Evolutionary conservation across 192 early-diverging fungal genomes (phyloP).

Genomic region (Rhizoclosmatium globosum): DNA sequence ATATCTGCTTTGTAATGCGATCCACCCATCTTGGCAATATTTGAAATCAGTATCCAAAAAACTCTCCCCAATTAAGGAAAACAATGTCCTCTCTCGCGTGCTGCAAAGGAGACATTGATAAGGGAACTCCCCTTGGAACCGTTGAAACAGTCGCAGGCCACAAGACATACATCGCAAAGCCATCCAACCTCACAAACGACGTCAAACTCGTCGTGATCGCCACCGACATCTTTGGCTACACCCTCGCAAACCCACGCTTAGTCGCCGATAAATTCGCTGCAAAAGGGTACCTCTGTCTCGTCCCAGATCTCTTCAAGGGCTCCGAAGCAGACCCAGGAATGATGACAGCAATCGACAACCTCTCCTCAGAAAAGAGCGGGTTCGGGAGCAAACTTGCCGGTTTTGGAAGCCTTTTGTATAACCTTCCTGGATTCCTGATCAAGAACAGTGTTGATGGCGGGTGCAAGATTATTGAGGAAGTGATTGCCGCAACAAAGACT

Average conservation of each 20-base stretch:
- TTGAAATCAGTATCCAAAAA: neutral
- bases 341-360: neutral
- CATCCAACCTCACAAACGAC: neutral
- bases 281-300: constrained; percentile 18
- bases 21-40: too few relatives aligned
- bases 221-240: constrained; percentile 50
- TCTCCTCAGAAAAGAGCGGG: neutral
- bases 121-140: constrained; percentile 1
- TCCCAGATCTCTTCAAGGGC: constrained; percentile 41
- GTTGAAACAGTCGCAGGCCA: constrained; percentile 30
- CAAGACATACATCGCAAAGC: constrained; percentile 33
- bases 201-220: constrained; percentile 31
- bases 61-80: neutral
- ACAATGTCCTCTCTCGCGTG: neutral
- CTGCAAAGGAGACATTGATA: neutral
- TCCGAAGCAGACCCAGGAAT: constrained; percentile 15
- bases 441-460: neutral
- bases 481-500: constrained; percentile 6
- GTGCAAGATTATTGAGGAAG: neutral
- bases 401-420: constrained; percentile 8
- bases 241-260: constrained; percentile 36
- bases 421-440: constrained; percentile 20
- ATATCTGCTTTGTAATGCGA: too few relatives aligned
- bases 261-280: constrained; percentile 46
- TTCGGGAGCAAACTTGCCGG: constrained; percentile 1